Conservation (phyloP, 345 rosid genomes). For the Isatis tinctoria region DNA sequence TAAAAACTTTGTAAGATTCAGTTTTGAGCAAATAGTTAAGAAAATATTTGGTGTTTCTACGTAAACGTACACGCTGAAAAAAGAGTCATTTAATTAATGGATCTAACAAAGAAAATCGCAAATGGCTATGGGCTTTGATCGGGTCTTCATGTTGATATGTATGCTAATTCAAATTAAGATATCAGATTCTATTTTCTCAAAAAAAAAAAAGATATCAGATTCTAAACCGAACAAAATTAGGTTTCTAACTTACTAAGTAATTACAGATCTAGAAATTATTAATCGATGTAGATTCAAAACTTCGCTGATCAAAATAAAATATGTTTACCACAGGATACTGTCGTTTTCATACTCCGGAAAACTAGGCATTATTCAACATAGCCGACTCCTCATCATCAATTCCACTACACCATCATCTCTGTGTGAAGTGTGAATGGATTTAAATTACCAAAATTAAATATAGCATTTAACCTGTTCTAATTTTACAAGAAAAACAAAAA, state of each 20-base stretch:
- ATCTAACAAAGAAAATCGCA: neutral
- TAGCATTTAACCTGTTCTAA: neutral
- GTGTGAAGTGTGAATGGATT: neutral
- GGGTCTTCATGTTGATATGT: no score
- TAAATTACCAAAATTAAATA: neutral
- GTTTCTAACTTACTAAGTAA: neutral
- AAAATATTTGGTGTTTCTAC: neutral
- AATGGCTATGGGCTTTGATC: neutral
- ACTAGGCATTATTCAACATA: conserved; percentile 23
- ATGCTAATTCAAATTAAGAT: no score
- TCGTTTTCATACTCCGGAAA: conserved; percentile 31
- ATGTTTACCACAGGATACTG: conserved; percentile 5
- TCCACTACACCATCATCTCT: conserved; percentile 12
- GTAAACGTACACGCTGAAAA: neutral
- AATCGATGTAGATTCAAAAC: conserved; percentile 1
- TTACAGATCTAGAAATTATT: neutral
- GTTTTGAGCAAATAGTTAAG: neutral
- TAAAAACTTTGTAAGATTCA: neutral
- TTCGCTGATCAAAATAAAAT: neutral
- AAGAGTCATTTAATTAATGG: neutral
- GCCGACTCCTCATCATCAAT: conserved; percentile 16
- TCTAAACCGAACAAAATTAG: neutral
- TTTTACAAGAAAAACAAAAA: neutral
- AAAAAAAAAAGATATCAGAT: no score
- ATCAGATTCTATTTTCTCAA: no score